Conservation (phyloP, 345 rosid species). For the Bruguiera gymnorhiza region DNA sequence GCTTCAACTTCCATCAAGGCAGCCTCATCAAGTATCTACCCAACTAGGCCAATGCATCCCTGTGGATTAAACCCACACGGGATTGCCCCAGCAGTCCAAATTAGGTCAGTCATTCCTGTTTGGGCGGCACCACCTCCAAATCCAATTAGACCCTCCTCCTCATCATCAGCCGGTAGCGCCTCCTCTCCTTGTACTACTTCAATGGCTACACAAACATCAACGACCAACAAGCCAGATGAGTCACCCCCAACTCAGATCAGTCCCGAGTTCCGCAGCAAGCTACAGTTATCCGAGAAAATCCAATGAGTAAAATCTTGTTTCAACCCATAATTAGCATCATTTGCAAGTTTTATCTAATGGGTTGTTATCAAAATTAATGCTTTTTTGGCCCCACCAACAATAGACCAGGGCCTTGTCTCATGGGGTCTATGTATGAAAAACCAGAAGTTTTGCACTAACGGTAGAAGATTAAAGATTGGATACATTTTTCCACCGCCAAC, state of each 20-base stretch:
- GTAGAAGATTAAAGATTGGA: background rate
- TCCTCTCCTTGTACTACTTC: constrained; percentile 6
- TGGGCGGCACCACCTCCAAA: constrained; percentile 57
- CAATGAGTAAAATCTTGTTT: constrained; percentile 10
- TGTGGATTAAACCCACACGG: constrained; percentile 31
- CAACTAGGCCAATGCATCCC: constrained; percentile 22
- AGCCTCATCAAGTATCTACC: constrained; percentile 12
- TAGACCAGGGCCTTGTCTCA: constrained; percentile 12
- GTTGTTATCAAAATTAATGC: constrained; percentile 18
- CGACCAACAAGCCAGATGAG: constrained; percentile 10
- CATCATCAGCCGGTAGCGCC: constrained; percentile 16
- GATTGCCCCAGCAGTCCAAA: constrained; percentile 65
- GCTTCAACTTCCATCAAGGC: constrained; percentile 1
- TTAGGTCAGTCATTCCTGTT: constrained; percentile 76
- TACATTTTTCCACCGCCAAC: background rate
- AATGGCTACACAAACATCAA: constrained; percentile 17
- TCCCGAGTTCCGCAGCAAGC: constrained; percentile 36
- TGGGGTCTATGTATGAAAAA: background rate
- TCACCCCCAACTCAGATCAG: constrained; percentile 21
- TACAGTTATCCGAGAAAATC: constrained; percentile 24
- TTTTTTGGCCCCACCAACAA: constrained; percentile 8
- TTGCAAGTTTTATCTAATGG: constrained; percentile 9
- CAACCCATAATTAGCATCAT: constrained; percentile 11
- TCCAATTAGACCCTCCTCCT: constrained; percentile 19
- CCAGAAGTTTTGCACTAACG: constrained; percentile 6